These are phyloP conservation scores for Musa schizocarpa DNA, from an alignment of 176 grass and related monocot species.

Conservation along the genomic window DNA sequence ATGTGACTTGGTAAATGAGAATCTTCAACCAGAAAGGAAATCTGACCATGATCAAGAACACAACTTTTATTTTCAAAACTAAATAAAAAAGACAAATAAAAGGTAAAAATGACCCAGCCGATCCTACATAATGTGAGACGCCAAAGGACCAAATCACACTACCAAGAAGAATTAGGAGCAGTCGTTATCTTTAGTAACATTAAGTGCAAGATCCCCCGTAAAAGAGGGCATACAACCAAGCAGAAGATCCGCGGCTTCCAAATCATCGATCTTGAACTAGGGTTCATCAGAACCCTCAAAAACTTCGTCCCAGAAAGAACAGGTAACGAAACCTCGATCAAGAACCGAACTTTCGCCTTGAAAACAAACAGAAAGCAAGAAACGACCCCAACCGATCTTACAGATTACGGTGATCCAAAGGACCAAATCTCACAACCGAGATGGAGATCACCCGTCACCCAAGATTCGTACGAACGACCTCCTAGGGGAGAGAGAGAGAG, in stretches of 20 bases:
- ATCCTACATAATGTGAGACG: too few relatives aligned
- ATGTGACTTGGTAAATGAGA: neutral
- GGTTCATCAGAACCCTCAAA: neutral
- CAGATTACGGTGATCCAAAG: too few relatives aligned
- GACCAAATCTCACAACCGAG: neutral
- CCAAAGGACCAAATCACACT: neutral
- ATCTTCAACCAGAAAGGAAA: neutral
- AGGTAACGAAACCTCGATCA: neutral
- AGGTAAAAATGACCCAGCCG: neutral
- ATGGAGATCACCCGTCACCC: neutral
- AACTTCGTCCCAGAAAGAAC: neutral
- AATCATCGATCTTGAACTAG: neutral
- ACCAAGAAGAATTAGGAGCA: too few relatives aligned
- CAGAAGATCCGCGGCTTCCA: neutral
- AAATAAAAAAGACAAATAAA: constrained; percentile 10
- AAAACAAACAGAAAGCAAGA: neutral
- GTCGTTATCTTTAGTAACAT: neutral
- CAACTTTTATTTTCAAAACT: neutral
- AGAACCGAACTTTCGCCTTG: neutral
- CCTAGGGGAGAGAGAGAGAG: neutral
- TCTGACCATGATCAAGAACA: neutral
- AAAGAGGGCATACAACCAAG: neutral
- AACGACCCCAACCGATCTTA: neutral
- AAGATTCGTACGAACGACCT: neutral
- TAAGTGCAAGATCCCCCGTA: neutral